Evolutionary conservation across 352 stramenopile species (phyloP).

Genomic region (Globisporangium paddicum): DNA sequence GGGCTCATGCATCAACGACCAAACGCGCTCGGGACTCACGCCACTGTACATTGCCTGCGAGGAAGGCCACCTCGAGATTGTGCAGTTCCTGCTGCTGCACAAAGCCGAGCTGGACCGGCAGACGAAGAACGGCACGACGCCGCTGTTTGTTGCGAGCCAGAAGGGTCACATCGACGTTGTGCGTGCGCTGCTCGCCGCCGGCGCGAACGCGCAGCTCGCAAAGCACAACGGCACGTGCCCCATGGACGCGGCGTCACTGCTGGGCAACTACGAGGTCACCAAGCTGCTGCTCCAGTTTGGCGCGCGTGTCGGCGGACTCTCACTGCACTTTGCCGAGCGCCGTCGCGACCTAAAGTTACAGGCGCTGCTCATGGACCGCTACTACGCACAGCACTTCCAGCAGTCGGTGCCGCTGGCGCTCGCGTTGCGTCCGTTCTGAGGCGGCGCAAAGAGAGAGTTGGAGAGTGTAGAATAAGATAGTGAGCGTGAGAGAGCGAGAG

Average conservation of each 20-base stretch:
- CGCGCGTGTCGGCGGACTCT: constrained; percentile 52
- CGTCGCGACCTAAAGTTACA: constrained; percentile 56
- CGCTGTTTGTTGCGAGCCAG: constrained; percentile 76
- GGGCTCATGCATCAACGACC: constrained; percentile 54
- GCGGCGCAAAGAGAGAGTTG: not conserved
- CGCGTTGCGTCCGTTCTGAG: constrained; percentile 4
- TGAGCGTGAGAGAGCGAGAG: not conserved
- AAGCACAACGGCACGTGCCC: constrained; percentile 76
- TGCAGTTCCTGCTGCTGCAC: constrained; percentile 47
- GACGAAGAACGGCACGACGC: constrained; percentile 62
- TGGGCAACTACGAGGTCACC: constrained; percentile 57
- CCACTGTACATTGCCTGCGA: constrained; percentile 83
- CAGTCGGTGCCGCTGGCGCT: constrained; percentile 1
- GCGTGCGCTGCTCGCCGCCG: constrained; percentile 43
- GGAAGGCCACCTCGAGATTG: constrained; percentile 66
- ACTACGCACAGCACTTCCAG: constrained; percentile 52
- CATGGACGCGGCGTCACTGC: constrained; percentile 61
- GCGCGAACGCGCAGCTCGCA: constrained; percentile 42
- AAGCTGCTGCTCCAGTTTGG: constrained; percentile 62
- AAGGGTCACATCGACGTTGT: constrained; percentile 57
- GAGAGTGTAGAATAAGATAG: not conserved
- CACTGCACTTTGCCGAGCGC: constrained; percentile 73
- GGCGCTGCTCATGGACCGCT: constrained; percentile 52
- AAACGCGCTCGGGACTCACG: constrained; percentile 75
- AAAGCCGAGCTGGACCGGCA: constrained; percentile 23